Conservation (phyloP, 2,329 filamentous ascomycete species). For the Fusarium longipes region DNA sequence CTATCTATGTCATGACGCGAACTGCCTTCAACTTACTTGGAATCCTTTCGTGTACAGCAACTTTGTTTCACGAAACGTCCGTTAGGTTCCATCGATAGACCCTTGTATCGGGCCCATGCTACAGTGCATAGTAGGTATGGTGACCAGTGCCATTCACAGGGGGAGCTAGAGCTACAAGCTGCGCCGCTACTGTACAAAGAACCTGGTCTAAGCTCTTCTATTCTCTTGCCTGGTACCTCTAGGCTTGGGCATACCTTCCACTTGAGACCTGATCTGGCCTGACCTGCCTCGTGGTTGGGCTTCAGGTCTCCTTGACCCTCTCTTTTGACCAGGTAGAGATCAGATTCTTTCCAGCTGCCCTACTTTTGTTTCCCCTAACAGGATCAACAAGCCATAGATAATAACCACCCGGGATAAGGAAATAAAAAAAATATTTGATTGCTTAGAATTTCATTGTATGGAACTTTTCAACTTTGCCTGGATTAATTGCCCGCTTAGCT, state of each 20-base stretch:
- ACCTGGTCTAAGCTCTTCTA: constrained; percentile 31
- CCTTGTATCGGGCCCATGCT: constrained; percentile 25
- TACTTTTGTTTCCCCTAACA: neutral
- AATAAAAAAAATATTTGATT: neutral
- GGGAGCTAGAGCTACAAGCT: constrained; percentile 7
- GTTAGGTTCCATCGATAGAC: neutral
- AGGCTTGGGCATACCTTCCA: constrained; percentile 34
- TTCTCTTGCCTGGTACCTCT: constrained; percentile 1
- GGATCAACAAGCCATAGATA: neutral
- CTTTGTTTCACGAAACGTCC: neutral
- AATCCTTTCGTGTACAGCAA: neutral
- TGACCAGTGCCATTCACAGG: constrained; percentile 25
- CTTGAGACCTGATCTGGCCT: constrained; percentile 13
- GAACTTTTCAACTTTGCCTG: constrained; percentile 1
- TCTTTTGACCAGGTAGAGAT: constrained; percentile 11
- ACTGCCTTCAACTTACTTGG: neutral
- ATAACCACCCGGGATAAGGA: no score
- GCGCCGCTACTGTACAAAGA: constrained; percentile 23
- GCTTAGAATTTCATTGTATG: neutral
- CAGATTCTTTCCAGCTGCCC: neutral
- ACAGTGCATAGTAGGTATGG: constrained; percentile 38
- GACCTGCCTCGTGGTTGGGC: constrained; percentile 24
- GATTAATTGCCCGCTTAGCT: constrained; percentile 27
- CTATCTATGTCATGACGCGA: neutral
- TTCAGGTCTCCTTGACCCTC: constrained; percentile 21